phyloP scores from a whole-genome alignment of 768 basidiomycete species.

The Lyophyllum atratum region DNA sequence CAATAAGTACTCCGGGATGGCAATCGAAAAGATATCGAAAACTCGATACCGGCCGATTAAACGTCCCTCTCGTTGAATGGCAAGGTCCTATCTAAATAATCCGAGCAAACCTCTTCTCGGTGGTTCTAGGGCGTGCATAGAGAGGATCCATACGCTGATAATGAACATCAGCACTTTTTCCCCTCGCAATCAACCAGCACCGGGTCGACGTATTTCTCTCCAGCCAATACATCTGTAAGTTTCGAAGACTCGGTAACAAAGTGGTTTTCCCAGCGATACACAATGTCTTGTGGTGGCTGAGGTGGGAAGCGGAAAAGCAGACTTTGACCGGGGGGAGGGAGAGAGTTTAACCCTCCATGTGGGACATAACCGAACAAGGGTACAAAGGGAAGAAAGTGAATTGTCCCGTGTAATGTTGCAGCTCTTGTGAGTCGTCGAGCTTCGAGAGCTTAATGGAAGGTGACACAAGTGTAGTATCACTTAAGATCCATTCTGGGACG shows the following conservation, averaged over 20 bases:
- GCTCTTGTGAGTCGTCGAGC: not conserved
- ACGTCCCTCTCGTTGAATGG: constrained; percentile 64
- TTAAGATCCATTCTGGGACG: constrained; percentile 38
- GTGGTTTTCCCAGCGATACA: constrained; percentile 33
- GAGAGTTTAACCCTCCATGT: constrained; percentile 23
- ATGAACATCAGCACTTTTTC: constrained; percentile 59
- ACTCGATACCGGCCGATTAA: constrained; percentile 74
- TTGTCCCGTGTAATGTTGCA: constrained; percentile 3
- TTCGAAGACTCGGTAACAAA: constrained; percentile 42
- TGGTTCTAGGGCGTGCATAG: not conserved
- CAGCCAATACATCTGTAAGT: constrained; percentile 55
- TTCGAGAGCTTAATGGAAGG: not conserved
- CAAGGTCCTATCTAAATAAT: constrained; percentile 53
- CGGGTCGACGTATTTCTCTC: constrained; percentile 63
- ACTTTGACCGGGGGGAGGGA: constrained; percentile 38
- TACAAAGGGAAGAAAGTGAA: constrained; percentile 41
- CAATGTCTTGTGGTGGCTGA: constrained; percentile 29
- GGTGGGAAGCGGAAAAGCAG: constrained; percentile 30
- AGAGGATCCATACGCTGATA: constrained; percentile 49
- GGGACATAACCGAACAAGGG: constrained; percentile 33
- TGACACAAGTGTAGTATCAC: not conserved
- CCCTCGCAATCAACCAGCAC: constrained; percentile 54
- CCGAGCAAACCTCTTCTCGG: no score
- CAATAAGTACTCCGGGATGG: constrained; percentile 26
- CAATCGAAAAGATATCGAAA: constrained; percentile 57